Evolutionary conservation across 768 basidiomycete species (phyloP).

Genomic region (Boletellus sp.): DNA sequence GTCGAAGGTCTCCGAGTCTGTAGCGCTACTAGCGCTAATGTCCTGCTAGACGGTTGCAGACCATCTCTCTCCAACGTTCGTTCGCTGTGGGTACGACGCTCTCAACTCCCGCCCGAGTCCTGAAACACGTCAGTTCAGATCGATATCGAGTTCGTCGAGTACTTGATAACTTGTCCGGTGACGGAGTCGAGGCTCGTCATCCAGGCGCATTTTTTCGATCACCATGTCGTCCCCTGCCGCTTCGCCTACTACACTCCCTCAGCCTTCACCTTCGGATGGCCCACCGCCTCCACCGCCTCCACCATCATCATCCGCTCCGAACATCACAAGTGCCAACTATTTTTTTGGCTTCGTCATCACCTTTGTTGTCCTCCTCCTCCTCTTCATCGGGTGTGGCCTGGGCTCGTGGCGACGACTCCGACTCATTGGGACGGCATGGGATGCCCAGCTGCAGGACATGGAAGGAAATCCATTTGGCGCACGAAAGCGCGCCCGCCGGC

Average conservation of each 20-base stretch:
- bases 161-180: neutral
- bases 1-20: too few relatives aligned
- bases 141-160: constrained; percentile 4
- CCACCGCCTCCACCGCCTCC: neutral
- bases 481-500: constrained; percentile 18
- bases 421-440: constrained; percentile 19
- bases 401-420: constrained; percentile 41
- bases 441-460: constrained; percentile 15
- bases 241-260: neutral
- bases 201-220: neutral
- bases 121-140: constrained; percentile 21
- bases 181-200: neutral
- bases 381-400: constrained; percentile 51
- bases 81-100: constrained; percentile 10
- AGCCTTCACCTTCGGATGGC: neutral
- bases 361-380: constrained; percentile 36
- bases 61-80: too few relatives aligned
- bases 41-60: too few relatives aligned
- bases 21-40: too few relatives aligned
- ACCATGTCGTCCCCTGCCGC: constrained; percentile 14
- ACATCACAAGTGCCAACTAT: constrained; percentile 24
- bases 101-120: neutral
- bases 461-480: constrained; percentile 1
- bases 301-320: neutral
- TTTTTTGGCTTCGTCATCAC: constrained; percentile 34